Evolutionary conservation across 495 filamentous ascomycete genomes (phyloP).

Genomic region (Penicillium cosmopolitanum): DNA sequence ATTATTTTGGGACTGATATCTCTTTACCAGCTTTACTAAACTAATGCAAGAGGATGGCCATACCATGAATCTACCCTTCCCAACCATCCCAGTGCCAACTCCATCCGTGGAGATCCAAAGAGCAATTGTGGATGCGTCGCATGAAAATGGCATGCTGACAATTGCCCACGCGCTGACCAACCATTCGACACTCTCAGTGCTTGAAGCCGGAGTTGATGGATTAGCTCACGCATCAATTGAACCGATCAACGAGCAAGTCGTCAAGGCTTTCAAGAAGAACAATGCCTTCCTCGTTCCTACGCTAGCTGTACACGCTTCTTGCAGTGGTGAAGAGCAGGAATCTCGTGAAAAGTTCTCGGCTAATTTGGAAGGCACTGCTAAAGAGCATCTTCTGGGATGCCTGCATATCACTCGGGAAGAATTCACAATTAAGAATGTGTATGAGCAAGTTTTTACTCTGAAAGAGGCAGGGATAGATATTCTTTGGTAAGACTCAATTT

Average conservation of each 20-base stretch:
- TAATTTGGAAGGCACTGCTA: slow-evolving; percentile 5
- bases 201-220: slow-evolving; percentile 12
- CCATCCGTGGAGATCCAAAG: slow-evolving; percentile 16
- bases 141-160: slow-evolving; percentile 12
- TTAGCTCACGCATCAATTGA: slow-evolving; percentile 14
- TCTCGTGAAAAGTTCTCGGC: slow-evolving; percentile 10
- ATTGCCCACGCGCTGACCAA: slow-evolving; percentile 16
- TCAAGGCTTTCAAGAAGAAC: slow-evolving; percentile 18
- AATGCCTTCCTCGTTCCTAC: slow-evolving; percentile 18
- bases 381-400: slow-evolving; percentile 15
- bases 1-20: background rate
- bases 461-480: slow-evolving; percentile 18
- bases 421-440: slow-evolving; percentile 13
- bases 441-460: slow-evolving; percentile 13
- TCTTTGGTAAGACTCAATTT: slow-evolving; percentile 1
- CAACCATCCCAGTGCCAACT: slow-evolving; percentile 11
- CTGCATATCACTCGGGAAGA: slow-evolving; percentile 13
- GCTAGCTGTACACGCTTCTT: slow-evolving; percentile 11
- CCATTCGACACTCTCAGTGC: slow-evolving; percentile 18
- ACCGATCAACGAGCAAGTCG: slow-evolving; percentile 11
- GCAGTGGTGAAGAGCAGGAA: slow-evolving; percentile 15
- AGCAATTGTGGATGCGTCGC: slow-evolving; percentile 12
- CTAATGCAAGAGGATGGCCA: slow-evolving; percentile 23
- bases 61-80: slow-evolving; percentile 16
- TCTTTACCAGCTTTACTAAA: slow-evolving; percentile 10